Evolutionary conservation across 192 early-diverging fungal species (phyloP).

Genomic region (Pilaira anomala): DNA sequence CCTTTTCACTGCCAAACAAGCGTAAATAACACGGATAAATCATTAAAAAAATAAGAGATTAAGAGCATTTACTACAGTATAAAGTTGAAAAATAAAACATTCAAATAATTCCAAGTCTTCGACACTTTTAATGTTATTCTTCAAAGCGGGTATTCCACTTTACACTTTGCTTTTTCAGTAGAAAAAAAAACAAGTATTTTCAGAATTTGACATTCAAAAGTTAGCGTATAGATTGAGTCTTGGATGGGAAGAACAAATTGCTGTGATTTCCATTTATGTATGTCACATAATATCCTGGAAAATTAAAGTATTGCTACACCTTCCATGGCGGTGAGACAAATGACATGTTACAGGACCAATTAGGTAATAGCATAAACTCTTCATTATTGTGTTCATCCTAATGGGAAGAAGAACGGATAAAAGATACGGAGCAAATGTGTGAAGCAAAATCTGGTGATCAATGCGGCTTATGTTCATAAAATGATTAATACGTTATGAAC

Average conservation of each 20-base stretch:
- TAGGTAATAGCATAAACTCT: conserved; percentile 1
- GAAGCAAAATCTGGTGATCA: background rate
- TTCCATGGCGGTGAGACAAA: conserved; percentile 7
- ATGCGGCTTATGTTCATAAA: conserved; percentile 1
- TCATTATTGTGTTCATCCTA: conserved; percentile 1
- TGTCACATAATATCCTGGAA: conserved; percentile 5
- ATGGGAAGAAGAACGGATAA: conserved; percentile 8
- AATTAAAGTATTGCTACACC: conserved; percentile 8
- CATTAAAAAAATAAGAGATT: conserved; percentile 6
- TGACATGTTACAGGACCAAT: conserved; percentile 8
- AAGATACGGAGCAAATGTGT: conserved; percentile 7
- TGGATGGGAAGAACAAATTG: conserved; percentile 10
- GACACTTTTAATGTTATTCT: conserved; percentile 2
- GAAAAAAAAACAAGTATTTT: conserved; percentile 6
- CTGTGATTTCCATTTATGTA: conserved; percentile 6
- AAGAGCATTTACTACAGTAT: conserved; percentile 6
- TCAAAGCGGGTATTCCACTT: conserved; percentile 6
- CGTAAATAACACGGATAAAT: conserved; percentile 5
- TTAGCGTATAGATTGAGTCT: conserved; percentile 8
- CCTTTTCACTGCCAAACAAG: conserved; percentile 8
- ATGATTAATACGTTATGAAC: background rate
- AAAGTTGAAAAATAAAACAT: background rate
- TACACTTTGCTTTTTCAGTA: conserved; percentile 8
- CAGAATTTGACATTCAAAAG: conserved; percentile 10
- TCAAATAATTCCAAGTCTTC: conserved; percentile 7